A percentile compares a stretch with the other conserved stretches of the same genome.
phyloP scores from a whole-genome alignment of 2,329 filamentous ascomycete species.

The Ceratocystis diversiconidia region DNA sequence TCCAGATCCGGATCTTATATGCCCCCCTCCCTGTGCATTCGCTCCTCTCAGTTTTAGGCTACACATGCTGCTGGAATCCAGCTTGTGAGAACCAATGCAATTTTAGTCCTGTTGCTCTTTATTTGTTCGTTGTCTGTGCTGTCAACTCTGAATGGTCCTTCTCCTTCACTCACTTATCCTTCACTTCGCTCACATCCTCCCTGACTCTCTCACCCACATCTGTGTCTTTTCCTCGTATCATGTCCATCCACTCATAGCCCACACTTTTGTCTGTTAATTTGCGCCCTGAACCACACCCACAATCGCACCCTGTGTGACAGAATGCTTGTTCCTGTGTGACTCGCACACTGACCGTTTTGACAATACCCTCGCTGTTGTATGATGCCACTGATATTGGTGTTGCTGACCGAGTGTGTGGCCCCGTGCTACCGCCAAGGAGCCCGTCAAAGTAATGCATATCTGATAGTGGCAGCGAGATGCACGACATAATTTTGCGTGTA shows the following conservation, averaged over 20 bases:
- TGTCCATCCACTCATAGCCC: conserved; percentile 7
- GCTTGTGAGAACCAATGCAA: not conserved
- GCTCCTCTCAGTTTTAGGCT: not conserved
- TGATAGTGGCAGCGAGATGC: conserved; percentile 26
- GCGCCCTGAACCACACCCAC: conserved; percentile 11
- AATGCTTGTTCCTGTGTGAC: conserved; percentile 15
- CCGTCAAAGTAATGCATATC: not conserved
- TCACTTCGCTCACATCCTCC: too few species aligned
- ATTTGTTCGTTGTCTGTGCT: not conserved
- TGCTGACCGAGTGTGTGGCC: not conserved
- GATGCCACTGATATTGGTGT: not conserved
- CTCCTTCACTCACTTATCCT: too few species aligned
- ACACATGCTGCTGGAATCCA: conserved; percentile 4
- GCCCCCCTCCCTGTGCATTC: not conserved
- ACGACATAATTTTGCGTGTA: conserved; percentile 26
- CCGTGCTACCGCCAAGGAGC: not conserved
- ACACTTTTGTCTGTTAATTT: conserved; percentile 7
- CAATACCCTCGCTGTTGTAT: conserved; percentile 13
- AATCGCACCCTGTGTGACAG: conserved; percentile 14
- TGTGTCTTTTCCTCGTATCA: conserved; percentile 5
- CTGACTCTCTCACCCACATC: not conserved
- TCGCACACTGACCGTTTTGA: conserved; percentile 17
- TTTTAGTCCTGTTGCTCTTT: not conserved
- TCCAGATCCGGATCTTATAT: not conserved
- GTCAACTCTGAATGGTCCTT: not conserved